phyloP scores from a whole-genome alignment of 2,329 filamentous ascomycete species.

The Daldinia eschscholtzii region DNA sequence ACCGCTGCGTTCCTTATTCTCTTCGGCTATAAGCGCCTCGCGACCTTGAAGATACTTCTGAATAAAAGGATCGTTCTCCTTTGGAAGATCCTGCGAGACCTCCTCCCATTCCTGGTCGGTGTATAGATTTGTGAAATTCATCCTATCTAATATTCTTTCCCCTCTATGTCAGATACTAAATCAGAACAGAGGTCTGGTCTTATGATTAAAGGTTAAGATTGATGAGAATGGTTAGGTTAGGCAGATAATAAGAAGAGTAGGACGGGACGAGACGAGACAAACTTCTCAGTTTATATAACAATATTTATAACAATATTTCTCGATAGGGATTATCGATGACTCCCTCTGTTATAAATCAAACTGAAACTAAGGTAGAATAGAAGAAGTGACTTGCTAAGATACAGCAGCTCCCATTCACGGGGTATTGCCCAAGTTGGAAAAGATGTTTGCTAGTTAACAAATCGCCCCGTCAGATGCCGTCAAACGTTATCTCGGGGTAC shows the following conservation, averaged over 20 bases:
- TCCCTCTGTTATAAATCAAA: background rate
- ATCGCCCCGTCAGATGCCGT: constrained; percentile 9
- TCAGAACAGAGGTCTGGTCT: background rate
- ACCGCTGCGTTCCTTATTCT: constrained; percentile 87
- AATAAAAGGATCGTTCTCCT: constrained; percentile 78
- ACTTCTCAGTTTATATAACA: background rate
- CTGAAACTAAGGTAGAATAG: background rate
- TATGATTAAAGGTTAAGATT: background rate
- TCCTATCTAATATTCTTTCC: constrained; percentile 7
- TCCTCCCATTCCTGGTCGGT: constrained; percentile 71
- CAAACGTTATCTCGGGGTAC: background rate
- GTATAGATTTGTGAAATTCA: constrained; percentile 36
- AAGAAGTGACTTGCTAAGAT: constrained; percentile 1
- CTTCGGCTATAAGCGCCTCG: constrained; percentile 80
- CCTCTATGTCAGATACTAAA: background rate
- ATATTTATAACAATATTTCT: background rate
- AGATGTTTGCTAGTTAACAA: background rate
- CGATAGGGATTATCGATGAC: background rate
- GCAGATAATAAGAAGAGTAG: no score
- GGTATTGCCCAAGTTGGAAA: constrained; percentile 18
- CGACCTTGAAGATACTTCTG: constrained; percentile 84
- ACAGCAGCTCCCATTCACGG: constrained; percentile 10
- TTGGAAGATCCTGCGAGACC: constrained; percentile 67
- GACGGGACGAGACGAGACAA: background rate
- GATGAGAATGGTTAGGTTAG: background rate